Evolutionary conservation across 495 filamentous ascomycete species (phyloP).

Genomic region (Tuber calosporum): DNA sequence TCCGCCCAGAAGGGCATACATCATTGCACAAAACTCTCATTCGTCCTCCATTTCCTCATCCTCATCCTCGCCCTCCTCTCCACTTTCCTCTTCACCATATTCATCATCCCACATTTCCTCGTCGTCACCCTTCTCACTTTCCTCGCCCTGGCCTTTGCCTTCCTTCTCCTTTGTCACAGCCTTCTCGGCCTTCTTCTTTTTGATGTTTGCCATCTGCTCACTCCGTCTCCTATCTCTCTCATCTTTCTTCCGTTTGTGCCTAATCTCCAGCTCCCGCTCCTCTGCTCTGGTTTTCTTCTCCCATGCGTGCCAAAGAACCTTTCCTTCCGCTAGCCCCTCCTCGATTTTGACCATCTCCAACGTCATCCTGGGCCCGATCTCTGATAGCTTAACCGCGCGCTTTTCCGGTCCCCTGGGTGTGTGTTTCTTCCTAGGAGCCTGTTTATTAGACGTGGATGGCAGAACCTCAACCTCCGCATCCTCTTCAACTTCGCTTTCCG

Average conservation of each 20-base stretch:
- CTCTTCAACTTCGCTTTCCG: constrained; percentile 84
- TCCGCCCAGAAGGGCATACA: neutral
- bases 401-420: constrained; percentile 53
- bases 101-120: constrained; percentile 34
- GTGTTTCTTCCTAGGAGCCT: constrained; percentile 29
- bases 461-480: constrained; percentile 93
- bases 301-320: constrained; percentile 96
- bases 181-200: constrained; percentile 64
- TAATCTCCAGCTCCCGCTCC: constrained; percentile 64
- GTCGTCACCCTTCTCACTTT: constrained; percentile 50
- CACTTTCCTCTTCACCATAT: constrained; percentile 2
- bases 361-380: constrained; percentile 84
- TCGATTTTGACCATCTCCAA: constrained; percentile 92
- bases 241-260: constrained; percentile 67
- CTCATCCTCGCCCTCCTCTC: constrained; percentile 14
- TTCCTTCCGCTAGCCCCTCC: constrained; percentile 82
- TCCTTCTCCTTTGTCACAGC: constrained; percentile 55
- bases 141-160: constrained; percentile 51
- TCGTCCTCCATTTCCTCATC: constrained; percentile 27
- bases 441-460: constrained; percentile 52
- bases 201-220: constrained; percentile 77
- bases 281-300: constrained; percentile 75
- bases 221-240: constrained; percentile 76
- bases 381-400: constrained; percentile 79
- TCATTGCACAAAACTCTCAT: constrained; percentile 13